Evolutionary conservation across 768 basidiomycete species (phyloP).

Genomic region (Galerina sulciceps): DNA sequence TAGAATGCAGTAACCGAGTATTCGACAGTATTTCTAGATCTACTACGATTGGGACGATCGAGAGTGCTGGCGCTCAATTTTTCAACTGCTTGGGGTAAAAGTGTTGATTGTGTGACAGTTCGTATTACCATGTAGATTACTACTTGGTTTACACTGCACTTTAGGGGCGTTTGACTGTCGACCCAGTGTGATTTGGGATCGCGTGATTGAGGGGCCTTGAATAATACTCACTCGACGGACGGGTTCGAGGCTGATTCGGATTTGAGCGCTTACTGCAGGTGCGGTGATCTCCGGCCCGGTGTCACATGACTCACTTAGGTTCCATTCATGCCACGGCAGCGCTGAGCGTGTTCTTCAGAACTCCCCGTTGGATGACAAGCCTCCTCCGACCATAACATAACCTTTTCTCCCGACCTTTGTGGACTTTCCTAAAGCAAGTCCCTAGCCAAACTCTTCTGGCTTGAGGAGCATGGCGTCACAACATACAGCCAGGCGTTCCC

Average conservation of each 20-base stretch:
- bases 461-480: conserved; percentile 13
- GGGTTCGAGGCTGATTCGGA: conserved; percentile 94
- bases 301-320: background rate
- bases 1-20: no score
- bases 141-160: no score
- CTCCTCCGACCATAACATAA: background rate
- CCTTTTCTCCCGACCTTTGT: background rate
- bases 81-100: no score
- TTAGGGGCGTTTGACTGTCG: no score
- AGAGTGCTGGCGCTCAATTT: no score
- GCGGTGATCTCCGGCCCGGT: background rate
- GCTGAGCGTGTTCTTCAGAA: background rate
- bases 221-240: no score
- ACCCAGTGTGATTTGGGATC: background rate
- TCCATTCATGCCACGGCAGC: background rate
- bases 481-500: conserved; percentile 28
- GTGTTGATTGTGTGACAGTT: no score
- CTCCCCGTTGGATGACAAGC: no score
- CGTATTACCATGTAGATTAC: no score
- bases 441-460: background rate
- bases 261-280: conserved; percentile 36
- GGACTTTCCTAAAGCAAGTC: background rate
- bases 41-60: no score
- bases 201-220: no score
- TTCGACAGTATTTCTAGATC: no score